Evolutionary conservation across 2,329 filamentous ascomycete species (phyloP).

Genomic region (Botryotinia convoluta): DNA sequence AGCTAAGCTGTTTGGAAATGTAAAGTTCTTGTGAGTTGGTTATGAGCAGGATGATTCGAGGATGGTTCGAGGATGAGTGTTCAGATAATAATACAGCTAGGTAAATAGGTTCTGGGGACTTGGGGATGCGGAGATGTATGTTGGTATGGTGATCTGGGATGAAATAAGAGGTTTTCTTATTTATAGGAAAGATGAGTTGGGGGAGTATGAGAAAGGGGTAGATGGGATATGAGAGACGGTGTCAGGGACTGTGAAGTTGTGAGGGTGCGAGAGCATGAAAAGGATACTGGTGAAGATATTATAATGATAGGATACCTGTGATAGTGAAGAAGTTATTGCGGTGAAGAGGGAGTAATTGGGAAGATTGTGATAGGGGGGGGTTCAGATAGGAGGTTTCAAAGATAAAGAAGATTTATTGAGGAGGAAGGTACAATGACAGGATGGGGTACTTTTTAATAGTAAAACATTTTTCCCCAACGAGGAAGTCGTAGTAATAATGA

Average conservation of each 20-base stretch:
- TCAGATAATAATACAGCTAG: accelerated
- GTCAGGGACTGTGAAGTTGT: neutral
- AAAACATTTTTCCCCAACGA: neutral
- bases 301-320: accelerated
- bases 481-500: no score
- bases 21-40: neutral
- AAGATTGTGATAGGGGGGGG: no score
- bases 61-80: no score
- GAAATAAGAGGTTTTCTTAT: neutral
- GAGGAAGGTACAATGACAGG: neutral
- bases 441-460: neutral
- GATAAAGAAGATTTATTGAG: neutral
- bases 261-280: neutral
- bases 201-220: neutral
- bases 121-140: neutral
- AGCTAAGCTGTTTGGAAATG: accelerated
- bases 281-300: neutral
- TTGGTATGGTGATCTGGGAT: neutral
- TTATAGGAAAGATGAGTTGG: neutral
- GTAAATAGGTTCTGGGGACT: neutral
- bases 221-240: no score
- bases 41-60: neutral
- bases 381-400: neutral
- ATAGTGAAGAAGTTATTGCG: neutral
- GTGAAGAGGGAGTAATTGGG: neutral